Base-by-base conservation (phyloP, 495 filamentous ascomycete species). In the Corynascus novoguineensis region DNA sequence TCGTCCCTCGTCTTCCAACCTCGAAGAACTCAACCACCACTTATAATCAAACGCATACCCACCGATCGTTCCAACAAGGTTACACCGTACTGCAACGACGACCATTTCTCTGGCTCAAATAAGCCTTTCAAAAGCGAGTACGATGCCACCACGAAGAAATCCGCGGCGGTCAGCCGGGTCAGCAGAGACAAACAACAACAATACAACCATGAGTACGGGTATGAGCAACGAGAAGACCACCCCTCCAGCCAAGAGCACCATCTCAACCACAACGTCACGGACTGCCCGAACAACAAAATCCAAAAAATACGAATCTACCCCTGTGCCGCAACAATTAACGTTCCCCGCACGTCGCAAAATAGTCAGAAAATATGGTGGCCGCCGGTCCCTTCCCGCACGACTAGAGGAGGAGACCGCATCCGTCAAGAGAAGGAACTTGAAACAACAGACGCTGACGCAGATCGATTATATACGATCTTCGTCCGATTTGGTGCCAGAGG, bases 391-490 rank as follows among this genome's bases (percentile, higher is more conserved):
- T 15, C 56, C 74, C 9, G 51, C 65, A 3, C 17, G 17, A 8
- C 11, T 53, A 40, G 28, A 32, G 21, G 6, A 21, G n/a, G 9
- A 12, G 28, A 17, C 6, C 46, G 29, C 38, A 10, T 5, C 32
- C 8, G n/a, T 21, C 31, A 4, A 14, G 28, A 17, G 40, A 22
- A 46, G 40, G 49, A 58, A 41, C 12, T 10, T 68, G 27, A 62
- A 66, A 38, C 77, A 79, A 62, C 67, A 72, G 31, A 81, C 78
- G 5, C 58, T 81, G 60, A 81, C 78, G 5, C 77, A 81, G 67
- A 73, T 79, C 59, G 68, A 69, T 53, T 78, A 72, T 41, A 62
- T 73, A 19, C 21, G 37, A 51, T 44, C 32, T 17, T 55, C 15
- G 58, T 64, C 45, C 47, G 51, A 29, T 46, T 55, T 60, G 31